Conservation (phyloP, 1,284 basidiomycete genomes). For the Ganoderma lingzhi region DNA sequence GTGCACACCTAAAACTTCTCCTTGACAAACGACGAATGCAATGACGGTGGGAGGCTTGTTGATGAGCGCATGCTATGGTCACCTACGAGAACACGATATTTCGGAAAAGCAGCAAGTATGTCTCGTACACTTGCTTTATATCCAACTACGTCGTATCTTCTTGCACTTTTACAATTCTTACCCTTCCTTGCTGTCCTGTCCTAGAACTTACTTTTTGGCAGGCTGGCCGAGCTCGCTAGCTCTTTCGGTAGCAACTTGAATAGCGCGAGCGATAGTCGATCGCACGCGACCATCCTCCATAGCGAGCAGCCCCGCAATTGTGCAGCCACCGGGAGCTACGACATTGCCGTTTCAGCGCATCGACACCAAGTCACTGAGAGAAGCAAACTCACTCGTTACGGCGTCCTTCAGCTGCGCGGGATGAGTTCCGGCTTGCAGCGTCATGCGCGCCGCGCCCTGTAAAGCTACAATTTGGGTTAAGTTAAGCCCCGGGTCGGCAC, state of each 20-base stretch:
- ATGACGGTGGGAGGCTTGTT: too few relatives aligned
- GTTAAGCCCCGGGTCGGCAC: background rate
- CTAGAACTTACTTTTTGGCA: slow-evolving; percentile 34
- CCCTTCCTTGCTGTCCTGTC: background rate
- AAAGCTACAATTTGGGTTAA: slow-evolving; percentile 66
- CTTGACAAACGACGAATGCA: too few relatives aligned
- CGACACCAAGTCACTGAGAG: background rate
- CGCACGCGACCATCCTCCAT: slow-evolving; percentile 95
- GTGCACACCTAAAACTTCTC: background rate
- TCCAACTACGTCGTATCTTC: background rate
- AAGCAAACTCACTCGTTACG: slow-evolving; percentile 84
- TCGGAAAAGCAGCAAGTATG: background rate
- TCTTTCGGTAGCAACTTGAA: slow-evolving; percentile 92
- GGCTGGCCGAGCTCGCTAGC: slow-evolving; percentile 78
- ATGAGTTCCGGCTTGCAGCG: slow-evolving; percentile 86
- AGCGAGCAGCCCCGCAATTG: slow-evolving; percentile 94
- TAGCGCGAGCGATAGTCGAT: slow-evolving; percentile 94
- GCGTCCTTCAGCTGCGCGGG: slow-evolving; percentile 98
- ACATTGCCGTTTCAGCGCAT: background rate
- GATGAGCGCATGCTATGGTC: too few relatives aligned
- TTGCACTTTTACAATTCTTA: background rate
- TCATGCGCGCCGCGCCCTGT: slow-evolving; percentile 98
- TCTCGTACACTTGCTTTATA: background rate
- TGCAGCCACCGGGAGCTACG: slow-evolving; percentile 96
- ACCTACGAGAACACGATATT: too few relatives aligned